Base-by-base conservation (phyloP, 768 basidiomycete species). In the Trametes meyenii region DNA sequence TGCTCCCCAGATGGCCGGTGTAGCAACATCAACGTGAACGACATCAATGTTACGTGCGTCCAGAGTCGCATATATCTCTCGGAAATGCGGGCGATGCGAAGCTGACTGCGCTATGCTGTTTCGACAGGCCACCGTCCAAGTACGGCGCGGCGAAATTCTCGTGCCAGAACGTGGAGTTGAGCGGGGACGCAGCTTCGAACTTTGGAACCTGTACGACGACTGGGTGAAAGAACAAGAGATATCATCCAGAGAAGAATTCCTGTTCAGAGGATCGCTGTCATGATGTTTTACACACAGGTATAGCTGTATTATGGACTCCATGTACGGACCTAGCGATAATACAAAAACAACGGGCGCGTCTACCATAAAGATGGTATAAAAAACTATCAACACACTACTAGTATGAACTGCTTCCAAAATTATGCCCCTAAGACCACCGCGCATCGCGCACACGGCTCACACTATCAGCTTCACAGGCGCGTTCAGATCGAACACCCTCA, bases 1-100 rank as follows among this genome's bases (percentile, higher is more conserved):
- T 89, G 86, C 69, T 86, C 85, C 7, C 83, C 82, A 0, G 83
- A 77, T 62, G 75, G 75, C 38, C 78, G 82, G 21, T 85, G 83
- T 74, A 76, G 67, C 26, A 66, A 83, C 56, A 77, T 85, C 65
- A 80, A 76, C 50, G 77, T 84, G 17, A 77, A 80, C 61, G 71
- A 80, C 51, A 63, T 84, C n/a, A 66, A 65, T 12, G 76, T 84
- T 6, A 68, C 77, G 83, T 84, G 61, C 58, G 79, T 75, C 6
- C 35, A 21, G 24, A 19, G 2, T 7, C 19, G 40, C 36, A 26
- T 1, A 5, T 5, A 6, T 49, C 10, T 56, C 44, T 61, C 26
- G 4, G 5, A 29, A 17, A 13, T 33, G 50, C 12, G 21, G 19
- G 13, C 3, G 3, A 6, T 13, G 11, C n/a, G 0, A 39, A 26